Evolutionary conservation across 179 eudicot genomes (phyloP).

Genomic region (Gypsophila paniculata): DNA sequence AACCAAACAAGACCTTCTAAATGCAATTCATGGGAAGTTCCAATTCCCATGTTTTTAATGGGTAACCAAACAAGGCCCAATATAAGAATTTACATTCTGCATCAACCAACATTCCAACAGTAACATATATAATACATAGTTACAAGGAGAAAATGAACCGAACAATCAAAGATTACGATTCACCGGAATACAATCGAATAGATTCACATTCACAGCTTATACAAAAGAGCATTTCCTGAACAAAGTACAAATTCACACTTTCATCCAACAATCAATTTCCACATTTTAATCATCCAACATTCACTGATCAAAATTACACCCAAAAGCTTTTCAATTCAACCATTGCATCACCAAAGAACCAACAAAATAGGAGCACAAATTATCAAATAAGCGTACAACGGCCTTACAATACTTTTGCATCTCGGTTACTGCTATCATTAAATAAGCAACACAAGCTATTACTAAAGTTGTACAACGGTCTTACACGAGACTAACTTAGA

Average conservation of each 20-base stretch:
- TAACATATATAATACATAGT: neutral
- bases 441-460: too few species aligned
- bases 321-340: neutral
- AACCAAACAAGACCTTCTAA: too few species aligned
- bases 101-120: neutral
- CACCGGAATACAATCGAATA: neutral
- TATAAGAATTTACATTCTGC: neutral
- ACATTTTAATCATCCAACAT: neutral
- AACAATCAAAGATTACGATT: neutral
- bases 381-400: too few species aligned
- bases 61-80: neutral
- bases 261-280: conserved; percentile 15
- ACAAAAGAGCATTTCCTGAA: conserved; percentile 10
- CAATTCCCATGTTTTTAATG: too few species aligned
- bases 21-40: too few species aligned
- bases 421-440: too few species aligned
- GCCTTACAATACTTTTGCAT: too few species aligned
- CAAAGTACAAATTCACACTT: too few species aligned
- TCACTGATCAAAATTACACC: neutral
- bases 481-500: too few species aligned
- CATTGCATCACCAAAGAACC: conserved; percentile 12
- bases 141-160: neutral
- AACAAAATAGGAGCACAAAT: neutral
- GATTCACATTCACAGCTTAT: neutral
- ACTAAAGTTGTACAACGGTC: too few species aligned